Evolutionary conservation across 164 flowering plant genomes (phyloP), one percentile per base, ranked within the genome.

Genomic region (Cinnamomum chago): DNA sequence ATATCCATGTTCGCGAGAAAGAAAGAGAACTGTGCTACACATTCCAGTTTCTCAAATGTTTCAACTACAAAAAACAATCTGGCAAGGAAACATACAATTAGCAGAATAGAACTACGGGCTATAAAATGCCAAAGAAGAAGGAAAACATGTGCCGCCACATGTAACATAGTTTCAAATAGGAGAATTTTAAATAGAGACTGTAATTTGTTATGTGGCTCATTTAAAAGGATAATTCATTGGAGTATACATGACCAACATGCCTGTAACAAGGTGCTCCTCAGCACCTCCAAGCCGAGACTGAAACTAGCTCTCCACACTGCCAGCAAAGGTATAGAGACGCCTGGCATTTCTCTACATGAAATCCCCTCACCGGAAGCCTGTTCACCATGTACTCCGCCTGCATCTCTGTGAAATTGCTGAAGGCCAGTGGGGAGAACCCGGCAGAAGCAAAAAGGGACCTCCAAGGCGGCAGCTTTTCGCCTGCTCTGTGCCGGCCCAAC

Each of bases 231-330:
- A 18, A 55, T 33, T 25, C 24, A 70, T 72, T 70, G 78, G 70
- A 50, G 72, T 50, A 67, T 55, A 67, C 47, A 78, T 58, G 52
- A 73, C 47, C 78, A 76, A 70, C 83, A 67, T 66, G 75, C 81
- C 77, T 76, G 85, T 62, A 73, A 78, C 73, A 25, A 62, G 73
- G 71, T 20, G 28, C 58, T 58, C 35, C 76, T 89, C 83, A 94
- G 85, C 90, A 90, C 78, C 90, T 85, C 98, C 98, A 94, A 66
- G 94, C 97, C 5, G 98, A 86, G 24, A 86, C 96, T 0, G 96
- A 87, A 58, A 91, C 84, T 30, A 94, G 97, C 80, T 92, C 96
- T 69, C 82, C 78, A 18, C 83, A 81, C 83, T 93, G 94, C 98
- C 98, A 95, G 79, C 84, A 88, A 5, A 95, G 92, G 28, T 87